These are phyloP conservation scores for Fusarium verrucosum DNA, from an alignment of 2,329 filamentous ascomycete species.

Conservation along the genomic window DNA sequence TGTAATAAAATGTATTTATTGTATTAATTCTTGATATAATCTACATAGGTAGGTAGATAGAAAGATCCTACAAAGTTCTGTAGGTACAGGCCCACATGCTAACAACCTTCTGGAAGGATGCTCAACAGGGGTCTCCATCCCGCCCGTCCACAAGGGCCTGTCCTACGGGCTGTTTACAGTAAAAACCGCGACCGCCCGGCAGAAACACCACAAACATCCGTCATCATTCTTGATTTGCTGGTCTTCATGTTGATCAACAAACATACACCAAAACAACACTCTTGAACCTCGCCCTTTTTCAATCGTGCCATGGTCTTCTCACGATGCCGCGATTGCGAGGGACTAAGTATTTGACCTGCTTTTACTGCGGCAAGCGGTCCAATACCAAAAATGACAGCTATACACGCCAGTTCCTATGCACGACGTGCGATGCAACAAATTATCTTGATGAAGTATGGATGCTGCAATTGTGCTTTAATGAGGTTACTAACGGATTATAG, in stretches of 20 bases:
- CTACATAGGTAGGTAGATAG: no score
- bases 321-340: conserved; percentile 57
- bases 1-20: no score
- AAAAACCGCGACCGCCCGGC: conserved; percentile 48
- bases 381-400: conserved; percentile 65
- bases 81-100: not conserved
- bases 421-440: conserved; percentile 85
- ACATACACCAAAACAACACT: not conserved
- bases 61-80: no score
- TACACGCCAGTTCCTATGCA: conserved; percentile 75
- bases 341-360: conserved; percentile 70
- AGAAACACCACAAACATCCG: conserved; percentile 45
- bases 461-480: rapidly evolving
- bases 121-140: conserved; percentile 14
- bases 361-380: conserved; percentile 82
- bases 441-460: conserved; percentile 80
- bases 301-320: conserved; percentile 21
- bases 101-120: conserved; percentile 27
- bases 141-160: conserved; percentile 13
- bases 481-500: conserved; percentile 54
- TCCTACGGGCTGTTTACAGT: not conserved
- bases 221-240: conserved; percentile 10
- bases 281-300: not conserved
- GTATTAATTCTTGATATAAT: no score
- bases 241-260: conserved; percentile 28